These are phyloP conservation scores for Backusella parvicylindrica DNA, from an alignment of 192 early-diverging fungal genomes.

Conservation along the genomic window DNA sequence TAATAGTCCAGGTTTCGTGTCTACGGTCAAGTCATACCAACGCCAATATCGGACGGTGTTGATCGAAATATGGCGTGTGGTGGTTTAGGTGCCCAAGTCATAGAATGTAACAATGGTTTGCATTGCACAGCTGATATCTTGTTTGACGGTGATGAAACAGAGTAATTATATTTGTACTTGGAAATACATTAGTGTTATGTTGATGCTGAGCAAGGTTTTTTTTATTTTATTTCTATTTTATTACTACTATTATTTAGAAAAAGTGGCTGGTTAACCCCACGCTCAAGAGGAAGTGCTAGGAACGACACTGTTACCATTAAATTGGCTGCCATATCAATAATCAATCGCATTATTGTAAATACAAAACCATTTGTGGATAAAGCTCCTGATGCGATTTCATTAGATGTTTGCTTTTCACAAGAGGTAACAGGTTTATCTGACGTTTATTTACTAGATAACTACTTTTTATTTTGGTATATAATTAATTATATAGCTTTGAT, in stretches of 20 bases:
- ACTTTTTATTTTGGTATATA: too few relatives aligned
- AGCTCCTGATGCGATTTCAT: neutral
- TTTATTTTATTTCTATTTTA: neutral
- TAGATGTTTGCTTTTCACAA: neutral
- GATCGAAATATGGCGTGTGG: neutral
- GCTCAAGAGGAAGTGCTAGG: neutral
- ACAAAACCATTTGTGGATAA: neutral
- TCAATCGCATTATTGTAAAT: neutral
- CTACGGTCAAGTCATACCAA: neutral
- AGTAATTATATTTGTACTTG: neutral
- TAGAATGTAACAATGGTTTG: neutral
- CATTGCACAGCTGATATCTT: neutral
- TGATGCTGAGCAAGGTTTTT: neutral
- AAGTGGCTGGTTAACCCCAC: neutral
- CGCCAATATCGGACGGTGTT: neutral
- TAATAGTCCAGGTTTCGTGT: neutral
- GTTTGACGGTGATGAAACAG: neutral
- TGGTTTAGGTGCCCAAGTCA: neutral
- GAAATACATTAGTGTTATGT: neutral
- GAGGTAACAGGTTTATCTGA: neutral
- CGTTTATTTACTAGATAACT: too few relatives aligned
- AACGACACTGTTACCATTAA: neutral
- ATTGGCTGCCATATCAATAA: neutral
- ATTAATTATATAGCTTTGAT: neutral
- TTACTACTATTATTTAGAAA: neutral